Base-by-base conservation (phyloP, 2,329 filamentous ascomycete genomes). In the Fusarium bulbicola region DNA sequence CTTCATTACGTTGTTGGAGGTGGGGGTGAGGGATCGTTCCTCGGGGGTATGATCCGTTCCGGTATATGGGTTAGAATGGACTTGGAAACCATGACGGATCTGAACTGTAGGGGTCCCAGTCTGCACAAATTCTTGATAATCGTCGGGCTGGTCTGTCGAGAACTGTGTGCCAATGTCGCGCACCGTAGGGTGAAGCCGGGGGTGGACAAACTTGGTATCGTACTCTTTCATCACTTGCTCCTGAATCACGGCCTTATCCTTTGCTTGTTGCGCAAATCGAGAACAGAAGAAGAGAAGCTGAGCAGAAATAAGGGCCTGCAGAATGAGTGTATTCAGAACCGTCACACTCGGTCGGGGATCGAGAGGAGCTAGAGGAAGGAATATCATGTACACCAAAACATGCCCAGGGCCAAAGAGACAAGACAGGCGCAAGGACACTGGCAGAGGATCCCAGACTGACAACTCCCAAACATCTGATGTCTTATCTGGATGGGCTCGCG, bases 171-270 rank as follows among this genome's bases (percentile, higher is more conserved):
- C 93, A 3, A 95, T 94, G 90, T 90, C 88, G 60, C 89, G 84
- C 73, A 97, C 93, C 10, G 93, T 86, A 13, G 92, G 93, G 76
- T 97, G 93, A n/a, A 97, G 89, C 16, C 92, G 89, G 5, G 96
- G 96, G 78, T 97, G 94, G 2, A 99, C 96, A 79, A 92, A 98
- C 84, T 99, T 99, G 75, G 91, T 93, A 80, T 98, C 94, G 80
- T 99, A 99, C 83, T 99, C 96, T 80, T 95, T 92, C 83, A 98
- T 87, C 10, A 98, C 95, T 82, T 98, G 93, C 76, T 92, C 94
- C 75, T 97, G 94, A 66, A 99, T 92, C 52, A 98, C 88, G 5
- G 91, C 87, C 5, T 90, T 90, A 81, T 99, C 96, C 80, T 95
- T 97, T 68, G 90, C 90, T 80, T 98, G 95, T 80, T 95, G 95